A percentile compares a stretch with the other conserved stretches of the same genome.
Evolutionary conservation across 2,329 filamentous ascomycete species (phyloP).

Genomic region (Cladophialophora immunda): DNA sequence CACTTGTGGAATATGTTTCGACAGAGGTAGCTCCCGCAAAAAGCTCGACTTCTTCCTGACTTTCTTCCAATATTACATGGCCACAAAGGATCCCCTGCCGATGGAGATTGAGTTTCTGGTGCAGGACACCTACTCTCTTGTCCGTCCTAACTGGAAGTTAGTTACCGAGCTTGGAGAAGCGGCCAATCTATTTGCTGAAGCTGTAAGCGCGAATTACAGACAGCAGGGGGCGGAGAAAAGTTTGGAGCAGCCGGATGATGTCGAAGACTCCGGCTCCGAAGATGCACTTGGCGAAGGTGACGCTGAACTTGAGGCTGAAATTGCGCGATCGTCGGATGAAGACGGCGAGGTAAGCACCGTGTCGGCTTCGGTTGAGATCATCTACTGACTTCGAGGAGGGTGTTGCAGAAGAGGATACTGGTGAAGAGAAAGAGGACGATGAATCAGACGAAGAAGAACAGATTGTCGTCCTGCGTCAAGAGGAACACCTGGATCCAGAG

Average conservation of each 20-base stretch:
- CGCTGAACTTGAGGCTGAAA: constrained; percentile 64
- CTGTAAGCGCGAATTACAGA: constrained; percentile 91
- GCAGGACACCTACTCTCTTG: constrained; percentile 86
- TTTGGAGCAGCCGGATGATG: constrained; percentile 75
- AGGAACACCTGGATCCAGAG: constrained; percentile 90
- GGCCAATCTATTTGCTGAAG: constrained; percentile 80
- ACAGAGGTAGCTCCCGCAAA: constrained; percentile 90
- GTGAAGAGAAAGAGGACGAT: constrained; percentile 52
- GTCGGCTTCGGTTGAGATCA: background rate
- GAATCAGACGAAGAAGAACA: constrained; percentile 80
- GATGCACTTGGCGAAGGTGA: constrained; percentile 74
- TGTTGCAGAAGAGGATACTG: constrained; percentile 48
- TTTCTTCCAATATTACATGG: constrained; percentile 94
- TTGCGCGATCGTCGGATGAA: constrained; percentile 55
- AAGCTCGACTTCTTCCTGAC: constrained; percentile 97
- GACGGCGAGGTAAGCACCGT: constrained; percentile 52
- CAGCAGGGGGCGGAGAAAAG: constrained; percentile 74
- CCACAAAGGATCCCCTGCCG: constrained; percentile 85
- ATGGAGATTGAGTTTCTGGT: constrained; percentile 98
- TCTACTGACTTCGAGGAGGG: constrained; percentile 45
- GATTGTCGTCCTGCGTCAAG: constrained; percentile 88
- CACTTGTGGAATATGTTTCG: constrained; percentile 95
- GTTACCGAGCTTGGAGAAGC: constrained; percentile 84
- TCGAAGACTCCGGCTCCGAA: constrained; percentile 76
- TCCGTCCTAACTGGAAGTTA: constrained; percentile 92